Evolutionary conservation across 2,329 filamentous ascomycete species (phyloP).

Genomic region (Ophiostoma himal-ulmi): DNA sequence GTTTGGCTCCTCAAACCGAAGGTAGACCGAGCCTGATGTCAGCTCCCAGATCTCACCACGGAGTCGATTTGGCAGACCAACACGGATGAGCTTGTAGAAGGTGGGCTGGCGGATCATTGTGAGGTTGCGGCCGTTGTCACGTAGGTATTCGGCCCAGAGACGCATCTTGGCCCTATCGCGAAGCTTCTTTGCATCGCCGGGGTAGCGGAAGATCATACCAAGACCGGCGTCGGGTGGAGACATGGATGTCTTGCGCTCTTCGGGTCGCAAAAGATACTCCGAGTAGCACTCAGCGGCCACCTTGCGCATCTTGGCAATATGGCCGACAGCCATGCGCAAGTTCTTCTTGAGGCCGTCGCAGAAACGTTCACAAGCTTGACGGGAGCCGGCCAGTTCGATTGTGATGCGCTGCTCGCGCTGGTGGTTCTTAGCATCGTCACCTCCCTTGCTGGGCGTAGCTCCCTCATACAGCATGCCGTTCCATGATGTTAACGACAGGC

Average conservation of each 20-base stretch:
- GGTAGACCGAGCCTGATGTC: conserved; percentile 82
- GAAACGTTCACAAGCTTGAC: conserved; percentile 87
- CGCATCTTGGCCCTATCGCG: conserved; percentile 96
- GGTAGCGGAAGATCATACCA: conserved; percentile 88
- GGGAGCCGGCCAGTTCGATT: conserved; percentile 81
- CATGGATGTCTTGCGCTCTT: conserved; percentile 56
- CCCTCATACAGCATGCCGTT: conserved; percentile 61
- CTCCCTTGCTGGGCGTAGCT: conserved; percentile 39
- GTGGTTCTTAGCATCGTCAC: conserved; percentile 15
- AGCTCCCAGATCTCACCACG: conserved; percentile 95
- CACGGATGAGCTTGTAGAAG: conserved; percentile 94
- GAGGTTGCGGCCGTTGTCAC: conserved; percentile 89
- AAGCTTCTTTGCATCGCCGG: conserved; percentile 88
- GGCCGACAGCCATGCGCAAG: conserved; percentile 77
- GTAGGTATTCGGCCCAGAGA: conserved; percentile 91
- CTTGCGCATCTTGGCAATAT: conserved; percentile 74
- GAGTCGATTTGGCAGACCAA: conserved; percentile 87
- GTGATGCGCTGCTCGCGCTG: conserved; percentile 76
- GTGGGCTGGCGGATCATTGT: conserved; percentile 92
- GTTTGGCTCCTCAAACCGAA: conserved; percentile 78
- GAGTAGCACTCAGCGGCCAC: conserved; percentile 86
- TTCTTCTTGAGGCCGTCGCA: conserved; percentile 93
- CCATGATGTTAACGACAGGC: conserved; percentile 91
- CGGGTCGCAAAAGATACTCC: conserved; percentile 66
- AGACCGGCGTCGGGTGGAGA: conserved; percentile 85